A percentile compares a stretch with the other conserved stretches of the same genome.
These are phyloP conservation scores for Phytophthora litchii DNA, from an alignment of 352 stramenopile species.

Conservation along the genomic window DNA sequence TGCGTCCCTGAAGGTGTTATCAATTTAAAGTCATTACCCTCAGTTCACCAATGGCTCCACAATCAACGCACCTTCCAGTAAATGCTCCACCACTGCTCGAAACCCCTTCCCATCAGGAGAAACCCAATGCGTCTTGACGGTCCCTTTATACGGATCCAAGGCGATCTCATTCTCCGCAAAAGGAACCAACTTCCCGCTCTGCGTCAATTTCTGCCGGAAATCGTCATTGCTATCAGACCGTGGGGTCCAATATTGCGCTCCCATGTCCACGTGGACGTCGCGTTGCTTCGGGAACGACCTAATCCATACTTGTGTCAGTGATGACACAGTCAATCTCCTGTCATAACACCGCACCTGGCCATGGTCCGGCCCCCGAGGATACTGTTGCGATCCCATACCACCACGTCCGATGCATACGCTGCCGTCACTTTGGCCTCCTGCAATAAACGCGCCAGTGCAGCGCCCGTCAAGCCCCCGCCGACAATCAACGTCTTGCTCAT, in stretches of 20 bases:
- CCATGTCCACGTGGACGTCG: conserved; percentile 63
- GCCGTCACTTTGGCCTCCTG: conserved; percentile 48
- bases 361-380: conserved; percentile 71
- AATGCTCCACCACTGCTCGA: conserved; percentile 53
- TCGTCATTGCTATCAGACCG: conserved; percentile 58
- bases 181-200: conserved; percentile 38
- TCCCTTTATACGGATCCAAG: conserved; percentile 48
- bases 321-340: neutral
- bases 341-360: conserved; percentile 43
- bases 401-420: conserved; percentile 38
- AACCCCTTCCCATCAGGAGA: conserved; percentile 52
- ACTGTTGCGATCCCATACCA: conserved; percentile 79
- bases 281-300: conserved; percentile 68
- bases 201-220: conserved; percentile 42
- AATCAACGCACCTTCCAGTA: conserved; percentile 46
- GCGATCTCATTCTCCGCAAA: conserved; percentile 59
- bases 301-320: conserved; percentile 8
- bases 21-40: conserved; percentile 4
- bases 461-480: conserved; percentile 66
- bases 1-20: conserved; percentile 35
- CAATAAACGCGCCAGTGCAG: conserved; percentile 55
- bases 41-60: neutral
- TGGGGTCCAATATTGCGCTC: conserved; percentile 72
- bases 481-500: conserved; percentile 60
- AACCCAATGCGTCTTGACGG: conserved; percentile 44